A percentile compares a stretch with the other conserved stretches of the same genome.
Evolutionary conservation across 1,284 basidiomycete species (phyloP).

Genomic region (Cryptococcus sp.): DNA sequence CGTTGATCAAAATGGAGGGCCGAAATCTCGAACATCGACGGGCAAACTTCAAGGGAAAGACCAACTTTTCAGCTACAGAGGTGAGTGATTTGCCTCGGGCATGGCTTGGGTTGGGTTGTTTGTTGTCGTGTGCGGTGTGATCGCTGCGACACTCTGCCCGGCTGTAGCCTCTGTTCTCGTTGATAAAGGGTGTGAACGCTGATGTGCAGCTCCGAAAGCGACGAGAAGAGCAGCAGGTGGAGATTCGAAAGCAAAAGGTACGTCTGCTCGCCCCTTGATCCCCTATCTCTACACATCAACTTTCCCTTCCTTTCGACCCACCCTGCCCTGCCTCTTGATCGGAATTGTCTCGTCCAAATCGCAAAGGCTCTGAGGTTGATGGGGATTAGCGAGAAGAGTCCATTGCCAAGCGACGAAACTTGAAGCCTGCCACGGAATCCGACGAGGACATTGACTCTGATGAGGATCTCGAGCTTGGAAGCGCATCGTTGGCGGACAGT

Average conservation of each 20-base stretch:
- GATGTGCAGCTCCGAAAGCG: slow-evolving; percentile 66
- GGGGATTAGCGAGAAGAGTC: slow-evolving; percentile 87
- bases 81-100: slow-evolving; percentile 20
- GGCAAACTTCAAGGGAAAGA: slow-evolving; percentile 48
- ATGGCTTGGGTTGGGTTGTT: too few relatives aligned
- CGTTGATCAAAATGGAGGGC: slow-evolving; percentile 30
- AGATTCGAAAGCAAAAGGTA: slow-evolving; percentile 86
- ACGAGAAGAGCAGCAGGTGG: slow-evolving; percentile 93
- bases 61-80: slow-evolving; percentile 47
- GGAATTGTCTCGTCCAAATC: too few relatives aligned
- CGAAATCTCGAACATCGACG: slow-evolving; percentile 45
- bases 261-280: slow-evolving; percentile 15
- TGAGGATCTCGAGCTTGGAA: slow-evolving; percentile 58
- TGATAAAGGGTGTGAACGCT: not conserved
- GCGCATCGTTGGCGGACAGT: slow-evolving; percentile 50
- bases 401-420: slow-evolving; percentile 91
- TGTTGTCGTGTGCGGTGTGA: slow-evolving; percentile 6
- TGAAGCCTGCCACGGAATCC: slow-evolving; percentile 60
- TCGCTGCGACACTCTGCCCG: not conserved
- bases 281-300: not conserved
- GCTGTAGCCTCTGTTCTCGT: not conserved
- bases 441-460: slow-evolving; percentile 63
- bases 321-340: too few relatives aligned
- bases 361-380: too few relatives aligned
- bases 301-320: not conserved